Percentiles rank a stretch among this genome's conserved stretches.
Conservation (phyloP, 345 rosid species). For the Populus alba region DNA sequence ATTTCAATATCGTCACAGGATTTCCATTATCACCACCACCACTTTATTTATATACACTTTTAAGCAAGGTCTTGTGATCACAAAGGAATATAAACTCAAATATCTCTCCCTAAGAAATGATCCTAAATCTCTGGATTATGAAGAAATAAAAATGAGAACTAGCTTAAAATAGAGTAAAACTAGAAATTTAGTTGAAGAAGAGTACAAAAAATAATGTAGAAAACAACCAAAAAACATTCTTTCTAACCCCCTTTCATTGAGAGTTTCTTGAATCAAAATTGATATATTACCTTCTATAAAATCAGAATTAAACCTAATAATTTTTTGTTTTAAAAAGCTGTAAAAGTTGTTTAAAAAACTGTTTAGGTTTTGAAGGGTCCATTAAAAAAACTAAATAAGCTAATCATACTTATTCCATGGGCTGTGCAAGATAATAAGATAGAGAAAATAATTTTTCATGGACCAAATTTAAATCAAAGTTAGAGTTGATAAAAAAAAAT, state of each 20-base stretch:
- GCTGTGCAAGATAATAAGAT: not conserved
- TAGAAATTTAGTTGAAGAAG: no score
- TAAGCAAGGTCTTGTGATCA: not conserved
- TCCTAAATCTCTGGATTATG: not conserved
- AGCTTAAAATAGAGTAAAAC: not conserved
- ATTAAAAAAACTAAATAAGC: no score
- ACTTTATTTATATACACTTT: not conserved
- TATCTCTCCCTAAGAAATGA: not conserved
- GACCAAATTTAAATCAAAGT: no score
- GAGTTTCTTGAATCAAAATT: no score
- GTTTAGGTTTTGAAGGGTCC: rapidly evolving
- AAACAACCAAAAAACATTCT: no score
- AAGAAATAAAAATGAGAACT: not conserved
- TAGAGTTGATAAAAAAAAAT: no score
- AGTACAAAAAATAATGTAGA: rapidly evolving
- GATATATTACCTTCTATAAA: not conserved
- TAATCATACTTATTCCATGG: no score
- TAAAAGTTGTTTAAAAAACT: no score
- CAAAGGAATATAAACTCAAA: not conserved
- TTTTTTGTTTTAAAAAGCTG: no score
- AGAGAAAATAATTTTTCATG: rapidly evolving
- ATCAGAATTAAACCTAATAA: not conserved
- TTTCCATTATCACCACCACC: rapidly evolving
- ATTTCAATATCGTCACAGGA: not conserved
- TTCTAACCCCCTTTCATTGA: no score